Evolutionary conservation across 805 yeast genomes (phyloP), one percentile per base, ranked within the genome.

Genomic region (Saccharomycopsis guyanensis): DNA sequence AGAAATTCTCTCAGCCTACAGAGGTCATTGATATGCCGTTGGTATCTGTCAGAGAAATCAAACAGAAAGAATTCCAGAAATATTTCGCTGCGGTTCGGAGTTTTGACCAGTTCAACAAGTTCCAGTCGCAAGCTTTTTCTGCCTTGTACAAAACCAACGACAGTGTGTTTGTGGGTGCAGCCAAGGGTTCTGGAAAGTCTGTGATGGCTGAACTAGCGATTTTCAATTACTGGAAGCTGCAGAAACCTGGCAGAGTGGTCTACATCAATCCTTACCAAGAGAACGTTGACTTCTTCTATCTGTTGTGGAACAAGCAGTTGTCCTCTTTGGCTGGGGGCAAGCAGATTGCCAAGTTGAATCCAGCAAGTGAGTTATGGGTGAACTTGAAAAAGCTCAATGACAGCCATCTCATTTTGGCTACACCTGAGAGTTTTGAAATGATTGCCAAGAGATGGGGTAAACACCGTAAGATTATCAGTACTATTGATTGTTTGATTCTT

Each of bases 371-470:
- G 32, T 46, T 74, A 2, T 52, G 71, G 1, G 55, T 62, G 1
- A 93, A 88, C 56, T 57, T 81, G 48, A 66, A 69, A 42, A 54
- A 77, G 3, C 55, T 88, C 4, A 78, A 78, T 1, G 65, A 67
- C 25, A 74, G 78, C 46, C 91, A 88, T 59, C 61, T 91, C 43
- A 63, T 86, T 15, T 61, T 91, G 12, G 77, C 86, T 3, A 87
- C 97, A 0, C 95, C 96, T 0, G 69, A 66, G 19, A 91, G 86
- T 52, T 84, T 87, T 68, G 89, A 86, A 51, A 53, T 67, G 3
- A 56, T 88, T 0, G 76, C 95, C 0, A 74, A 91, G 51, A 70
- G 88, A 40, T 89, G 97, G 97, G 25, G 40, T n/a, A 80, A 80
- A 54, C 83, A 80, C 53, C 70, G 94, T 46, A 78, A 75, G 53